These are phyloP conservation scores for Sordaria brevicollis DNA, from an alignment of 495 filamentous ascomycete species.

Conservation along the genomic window DNA sequence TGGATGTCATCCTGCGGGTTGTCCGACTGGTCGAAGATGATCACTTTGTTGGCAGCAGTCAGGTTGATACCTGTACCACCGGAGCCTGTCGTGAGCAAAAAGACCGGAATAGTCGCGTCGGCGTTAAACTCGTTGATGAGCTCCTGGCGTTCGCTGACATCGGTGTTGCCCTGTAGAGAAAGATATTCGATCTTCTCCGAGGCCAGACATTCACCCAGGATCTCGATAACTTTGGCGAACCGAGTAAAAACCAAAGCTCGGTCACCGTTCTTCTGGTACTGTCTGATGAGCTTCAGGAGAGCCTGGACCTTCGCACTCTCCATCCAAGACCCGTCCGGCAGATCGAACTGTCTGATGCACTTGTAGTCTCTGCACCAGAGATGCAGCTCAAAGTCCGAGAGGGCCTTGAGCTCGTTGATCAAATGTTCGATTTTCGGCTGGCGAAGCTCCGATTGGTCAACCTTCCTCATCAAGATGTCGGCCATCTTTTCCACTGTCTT, in stretches of 20 bases:
- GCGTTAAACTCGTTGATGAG: slow-evolving; percentile 78
- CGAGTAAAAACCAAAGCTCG: slow-evolving; percentile 83
- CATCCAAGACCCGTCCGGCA: slow-evolving; percentile 76
- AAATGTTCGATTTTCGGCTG: slow-evolving; percentile 54
- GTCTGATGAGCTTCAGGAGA: slow-evolving; percentile 58
- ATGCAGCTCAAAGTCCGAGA: slow-evolving; percentile 76
- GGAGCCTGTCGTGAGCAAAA: slow-evolving; percentile 85
- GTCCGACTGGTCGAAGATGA: slow-evolving; percentile 92
- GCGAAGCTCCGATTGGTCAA: slow-evolving; percentile 30
- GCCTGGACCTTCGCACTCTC: slow-evolving; percentile 82
- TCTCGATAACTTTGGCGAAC: slow-evolving; percentile 84
- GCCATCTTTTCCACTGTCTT: slow-evolving; percentile 66
- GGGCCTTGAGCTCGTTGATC: slow-evolving; percentile 57
- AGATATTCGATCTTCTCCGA: slow-evolving; percentile 63
- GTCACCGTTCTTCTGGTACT: slow-evolving; percentile 74
- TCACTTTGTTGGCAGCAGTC: slow-evolving; percentile 88
- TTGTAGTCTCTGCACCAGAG: slow-evolving; percentile 63
- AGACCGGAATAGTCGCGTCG: slow-evolving; percentile 70
- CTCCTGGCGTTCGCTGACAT: slow-evolving; percentile 71
- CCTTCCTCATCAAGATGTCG: slow-evolving; percentile 54
- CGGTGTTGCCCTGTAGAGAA: slow-evolving; percentile 75
- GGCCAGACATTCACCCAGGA: slow-evolving; percentile 73
- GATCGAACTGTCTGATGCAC: slow-evolving; percentile 57
- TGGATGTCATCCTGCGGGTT: slow-evolving; percentile 96
- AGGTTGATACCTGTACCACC: slow-evolving; percentile 94